A percentile compares a stretch with the other conserved stretches of the same genome.
phyloP scores from a whole-genome alignment of 2,329 filamentous ascomycete genomes.

The Aureobasidium leucospermi region DNA sequence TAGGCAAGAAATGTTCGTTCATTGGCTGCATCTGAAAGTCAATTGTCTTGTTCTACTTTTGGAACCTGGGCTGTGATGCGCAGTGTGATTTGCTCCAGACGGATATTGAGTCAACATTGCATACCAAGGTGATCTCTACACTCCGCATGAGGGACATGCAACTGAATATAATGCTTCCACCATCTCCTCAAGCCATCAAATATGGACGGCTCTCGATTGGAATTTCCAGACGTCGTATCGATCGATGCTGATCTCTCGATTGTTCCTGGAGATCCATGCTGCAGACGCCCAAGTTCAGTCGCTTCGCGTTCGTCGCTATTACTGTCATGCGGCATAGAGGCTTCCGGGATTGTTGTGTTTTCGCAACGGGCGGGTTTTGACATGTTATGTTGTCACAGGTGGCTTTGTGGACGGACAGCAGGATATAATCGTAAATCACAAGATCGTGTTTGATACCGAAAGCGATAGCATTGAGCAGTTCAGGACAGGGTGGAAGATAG shows the following conservation, averaged over 20 bases:
- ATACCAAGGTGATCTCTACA: conserved; percentile 52
- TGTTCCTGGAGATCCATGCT: conserved; percentile 1
- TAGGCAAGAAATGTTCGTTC: conserved; percentile 70
- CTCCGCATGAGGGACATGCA: conserved; percentile 43
- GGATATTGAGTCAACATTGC: conserved; percentile 13
- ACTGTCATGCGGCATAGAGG: neutral
- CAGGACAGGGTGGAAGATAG: neutral
- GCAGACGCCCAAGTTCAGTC: conserved; percentile 24
- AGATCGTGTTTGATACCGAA: neutral
- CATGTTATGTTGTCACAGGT: neutral
- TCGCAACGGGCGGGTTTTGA: neutral
- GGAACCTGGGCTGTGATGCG: neutral
- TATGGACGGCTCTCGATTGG: neutral
- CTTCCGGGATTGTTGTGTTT: neutral
- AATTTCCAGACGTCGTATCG: neutral
- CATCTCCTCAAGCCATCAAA: conserved; percentile 28
- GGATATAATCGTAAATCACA: too few relatives aligned
- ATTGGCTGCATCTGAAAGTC: conserved; percentile 46
- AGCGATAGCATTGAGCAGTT: too few relatives aligned
- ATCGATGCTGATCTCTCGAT: neutral
- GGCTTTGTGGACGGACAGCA: neutral
- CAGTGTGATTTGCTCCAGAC: neutral
- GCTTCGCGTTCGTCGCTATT: conserved; percentile 25
- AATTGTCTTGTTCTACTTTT: neutral
- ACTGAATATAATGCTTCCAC: conserved; percentile 44